Conservation (phyloP, 1,284 basidiomycete genomes). For the Rhodotorula sp. region DNA sequence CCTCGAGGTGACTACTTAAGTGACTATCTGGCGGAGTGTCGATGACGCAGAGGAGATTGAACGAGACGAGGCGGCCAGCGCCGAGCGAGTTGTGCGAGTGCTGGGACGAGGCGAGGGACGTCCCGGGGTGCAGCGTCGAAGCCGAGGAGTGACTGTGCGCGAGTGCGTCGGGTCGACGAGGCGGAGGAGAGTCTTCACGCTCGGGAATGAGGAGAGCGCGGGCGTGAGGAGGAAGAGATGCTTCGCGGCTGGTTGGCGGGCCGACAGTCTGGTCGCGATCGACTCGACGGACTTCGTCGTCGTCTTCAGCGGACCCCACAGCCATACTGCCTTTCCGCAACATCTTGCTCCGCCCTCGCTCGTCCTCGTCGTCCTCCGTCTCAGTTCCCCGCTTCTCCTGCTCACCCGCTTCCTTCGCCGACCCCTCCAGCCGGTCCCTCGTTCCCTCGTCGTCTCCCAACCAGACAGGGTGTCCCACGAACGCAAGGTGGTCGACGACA, state of each 20-base stretch:
- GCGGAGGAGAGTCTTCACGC: neutral
- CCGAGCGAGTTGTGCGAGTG: slow-evolving; percentile 35
- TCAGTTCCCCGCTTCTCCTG: slow-evolving; percentile 12
- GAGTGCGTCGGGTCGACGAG: slow-evolving; percentile 1
- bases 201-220: slow-evolving; percentile 12
- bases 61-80: slow-evolving; percentile 63
- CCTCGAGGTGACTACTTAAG: slow-evolving; percentile 63
- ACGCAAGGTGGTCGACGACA: slow-evolving; percentile 85
- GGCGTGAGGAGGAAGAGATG: slow-evolving; percentile 11
- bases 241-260: slow-evolving; percentile 20
- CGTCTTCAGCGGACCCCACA: neutral
- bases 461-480: slow-evolving; percentile 91
- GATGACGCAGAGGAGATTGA: slow-evolving; percentile 83
- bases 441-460: slow-evolving; percentile 70
- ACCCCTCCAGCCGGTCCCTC: slow-evolving; percentile 43
- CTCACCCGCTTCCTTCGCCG: neutral
- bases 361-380: slow-evolving; percentile 19
- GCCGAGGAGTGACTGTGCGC: slow-evolving; percentile 30
- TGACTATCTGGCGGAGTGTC: slow-evolving; percentile 76
- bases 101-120: slow-evolving; percentile 33
- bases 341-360: slow-evolving; percentile 1
- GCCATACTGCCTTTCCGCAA: slow-evolving; percentile 28
- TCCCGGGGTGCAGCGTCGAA: slow-evolving; percentile 24
- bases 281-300: neutral
- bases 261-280: slow-evolving; percentile 22